phyloP scores from a whole-genome alignment of 352 stramenopile species.

The Pythium volutum region DNA sequence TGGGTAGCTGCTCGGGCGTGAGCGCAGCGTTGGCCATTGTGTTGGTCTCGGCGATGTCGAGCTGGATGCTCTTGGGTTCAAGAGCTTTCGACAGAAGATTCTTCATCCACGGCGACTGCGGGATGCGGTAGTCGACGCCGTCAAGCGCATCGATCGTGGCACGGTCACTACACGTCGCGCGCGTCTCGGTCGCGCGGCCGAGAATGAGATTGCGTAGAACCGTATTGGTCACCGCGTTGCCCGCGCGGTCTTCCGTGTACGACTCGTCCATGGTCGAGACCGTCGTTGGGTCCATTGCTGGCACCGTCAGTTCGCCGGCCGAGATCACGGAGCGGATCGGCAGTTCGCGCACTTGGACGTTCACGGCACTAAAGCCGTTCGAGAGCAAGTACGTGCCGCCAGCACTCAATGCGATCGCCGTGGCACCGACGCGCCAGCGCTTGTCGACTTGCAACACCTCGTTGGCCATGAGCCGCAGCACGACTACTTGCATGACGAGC shows the following conservation, averaged over 20 bases:
- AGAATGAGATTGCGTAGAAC: slow-evolving; percentile 11
- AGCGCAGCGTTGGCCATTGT: neutral
- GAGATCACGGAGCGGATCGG: neutral
- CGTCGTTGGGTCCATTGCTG: neutral
- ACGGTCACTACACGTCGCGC: neutral
- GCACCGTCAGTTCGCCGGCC: neutral
- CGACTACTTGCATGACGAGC: neutral
- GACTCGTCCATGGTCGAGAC: neutral
- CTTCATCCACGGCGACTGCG: slow-evolving; percentile 1
- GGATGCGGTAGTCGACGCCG: neutral
- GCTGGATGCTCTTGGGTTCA: neutral
- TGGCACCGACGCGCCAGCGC: neutral
- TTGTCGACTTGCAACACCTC: neutral
- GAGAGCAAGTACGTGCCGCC: neutral
- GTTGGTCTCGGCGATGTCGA: neutral
- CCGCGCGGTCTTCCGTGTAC: neutral
- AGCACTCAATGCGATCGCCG: neutral
- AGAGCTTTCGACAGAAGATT: neutral
- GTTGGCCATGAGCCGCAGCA: neutral
- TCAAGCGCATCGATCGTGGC: neutral
- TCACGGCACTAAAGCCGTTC: neutral
- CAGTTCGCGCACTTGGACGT: slow-evolving; percentile 9
- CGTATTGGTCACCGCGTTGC: slow-evolving; percentile 7
- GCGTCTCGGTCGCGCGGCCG: neutral
- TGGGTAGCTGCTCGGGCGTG: slow-evolving; percentile 1